Percentiles rank a stretch among this genome's conserved stretches.
Evolutionary conservation across 495 filamentous ascomycete species (phyloP).

Genomic region (Penicillium coffeae): DNA sequence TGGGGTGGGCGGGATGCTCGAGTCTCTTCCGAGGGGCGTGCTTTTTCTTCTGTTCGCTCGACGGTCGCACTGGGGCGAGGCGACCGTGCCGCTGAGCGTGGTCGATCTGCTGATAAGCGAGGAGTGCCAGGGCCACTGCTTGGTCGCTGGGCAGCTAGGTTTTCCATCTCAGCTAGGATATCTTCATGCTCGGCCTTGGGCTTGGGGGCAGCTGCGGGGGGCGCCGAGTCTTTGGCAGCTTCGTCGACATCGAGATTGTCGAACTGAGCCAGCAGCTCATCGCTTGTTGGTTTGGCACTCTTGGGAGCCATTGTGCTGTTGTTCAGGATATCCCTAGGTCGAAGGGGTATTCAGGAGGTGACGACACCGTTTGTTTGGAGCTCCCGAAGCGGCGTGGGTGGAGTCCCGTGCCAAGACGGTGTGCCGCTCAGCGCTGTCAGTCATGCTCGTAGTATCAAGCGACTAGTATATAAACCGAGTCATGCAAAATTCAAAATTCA

Average conservation of each 20-base stretch:
- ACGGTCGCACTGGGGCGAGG: slow-evolving; percentile 56
- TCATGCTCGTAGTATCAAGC: too few relatives aligned
- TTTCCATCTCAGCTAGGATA: slow-evolving; percentile 80
- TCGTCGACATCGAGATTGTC: slow-evolving; percentile 61
- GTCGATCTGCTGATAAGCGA: slow-evolving; percentile 58
- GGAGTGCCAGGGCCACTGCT: slow-evolving; percentile 79
- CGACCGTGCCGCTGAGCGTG: slow-evolving; percentile 45
- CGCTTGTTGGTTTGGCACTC: slow-evolving; percentile 60
- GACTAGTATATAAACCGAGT: too few relatives aligned
- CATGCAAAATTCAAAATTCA: too few relatives aligned
- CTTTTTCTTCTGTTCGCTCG: slow-evolving; percentile 59
- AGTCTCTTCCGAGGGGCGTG: slow-evolving; percentile 74
- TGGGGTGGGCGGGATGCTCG: slow-evolving; percentile 52
- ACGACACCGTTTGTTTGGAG: slow-evolving; percentile 27
- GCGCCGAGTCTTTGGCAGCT: slow-evolving; percentile 36
- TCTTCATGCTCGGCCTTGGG: slow-evolving; percentile 53
- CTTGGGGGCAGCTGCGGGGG: slow-evolving; percentile 31
- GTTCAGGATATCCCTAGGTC: too few relatives aligned
- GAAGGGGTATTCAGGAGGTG: slow-evolving; percentile 33
- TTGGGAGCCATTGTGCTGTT: slow-evolving; percentile 39
- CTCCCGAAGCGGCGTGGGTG: slow-evolving; percentile 18
- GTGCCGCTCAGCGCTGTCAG: not conserved
- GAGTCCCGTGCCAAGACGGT: slow-evolving; percentile 31
- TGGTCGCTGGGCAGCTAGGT: slow-evolving; percentile 64
- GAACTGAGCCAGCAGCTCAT: slow-evolving; percentile 81